Conservation (phyloP, 2,329 filamentous ascomycete species). For the Lecanicillium sp. region DNA sequence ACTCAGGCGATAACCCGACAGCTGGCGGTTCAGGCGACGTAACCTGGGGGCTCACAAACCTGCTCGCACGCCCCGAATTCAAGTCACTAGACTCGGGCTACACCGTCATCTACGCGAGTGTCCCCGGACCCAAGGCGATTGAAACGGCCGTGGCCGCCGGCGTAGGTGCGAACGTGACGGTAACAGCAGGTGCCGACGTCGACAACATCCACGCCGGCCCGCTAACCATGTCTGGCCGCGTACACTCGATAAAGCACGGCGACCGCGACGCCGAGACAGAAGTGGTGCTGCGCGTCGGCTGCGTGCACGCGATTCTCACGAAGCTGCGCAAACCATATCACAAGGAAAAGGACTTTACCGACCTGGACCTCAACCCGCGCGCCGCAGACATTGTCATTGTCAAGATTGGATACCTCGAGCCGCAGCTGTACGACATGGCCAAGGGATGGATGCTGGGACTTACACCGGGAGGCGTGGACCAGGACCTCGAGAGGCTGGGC, state of each 20-base stretch:
- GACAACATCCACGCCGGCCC: constrained; percentile 40
- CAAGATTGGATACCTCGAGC: constrained; percentile 49
- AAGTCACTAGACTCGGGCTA: constrained; percentile 22
- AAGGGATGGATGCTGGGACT: constrained; percentile 46
- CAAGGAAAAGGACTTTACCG: constrained; percentile 42
- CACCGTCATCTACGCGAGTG: constrained; percentile 43
- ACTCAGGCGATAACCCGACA: constrained; percentile 48
- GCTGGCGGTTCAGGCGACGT: constrained; percentile 47
- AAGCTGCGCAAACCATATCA: constrained; percentile 47
- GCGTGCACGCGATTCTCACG: constrained; percentile 43
- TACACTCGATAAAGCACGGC: constrained; percentile 42
- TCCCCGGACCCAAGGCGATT: constrained; percentile 39
- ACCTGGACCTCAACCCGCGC: constrained; percentile 36
- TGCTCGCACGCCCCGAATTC: constrained; percentile 39
- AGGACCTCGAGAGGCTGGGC: constrained; percentile 39
- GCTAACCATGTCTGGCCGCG: constrained; percentile 40
- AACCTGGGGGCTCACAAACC: constrained; percentile 39
- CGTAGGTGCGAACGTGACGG: constrained; percentile 37
- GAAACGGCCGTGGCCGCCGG: constrained; percentile 33
- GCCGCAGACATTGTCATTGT: constrained; percentile 43
- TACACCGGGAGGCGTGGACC: constrained; percentile 46
- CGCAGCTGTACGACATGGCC: constrained; percentile 45
- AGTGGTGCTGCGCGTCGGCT: constrained; percentile 41
- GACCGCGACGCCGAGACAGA: constrained; percentile 39
- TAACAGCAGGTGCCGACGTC: constrained; percentile 42